Base-by-base conservation (phyloP, 164 flowering plant species). In the Dillenia turbinata region DNA sequence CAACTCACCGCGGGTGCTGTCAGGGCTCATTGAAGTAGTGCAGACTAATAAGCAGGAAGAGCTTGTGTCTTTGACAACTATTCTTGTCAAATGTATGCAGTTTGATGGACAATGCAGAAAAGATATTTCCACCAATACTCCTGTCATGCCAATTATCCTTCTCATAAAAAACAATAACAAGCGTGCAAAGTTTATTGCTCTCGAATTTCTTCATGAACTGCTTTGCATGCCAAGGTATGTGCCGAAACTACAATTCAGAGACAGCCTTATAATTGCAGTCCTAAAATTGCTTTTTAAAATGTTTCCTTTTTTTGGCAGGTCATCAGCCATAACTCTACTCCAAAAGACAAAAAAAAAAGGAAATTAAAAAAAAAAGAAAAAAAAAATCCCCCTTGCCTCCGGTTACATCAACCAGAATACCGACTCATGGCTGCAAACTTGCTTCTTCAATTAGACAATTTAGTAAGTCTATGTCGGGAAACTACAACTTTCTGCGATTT, bases 191-290 rank as follows among this genome's bases (percentile, higher is more conserved):
- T 60, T 68, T 26, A 64, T 64, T 14, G 88, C 85, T 12, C 80
- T 89, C 14, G 84, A 83, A 54, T 81, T 84, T 60, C 84, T 87
- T 45, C 81, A 84, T 74, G 93, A 89, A 73, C 59, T 89, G 44
- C 85, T 85, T 52, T 55, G 74, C 45, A 68, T 84, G 52, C 96
- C 96, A 69, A 56, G 93, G 96, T 89, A 83, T 46, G 73, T 60
- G 44, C 48, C 50, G 45, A 24, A 57, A 15, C 60, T 43, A 59
- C 49, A 48, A 45, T 33, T 48, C 15, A 47, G 45, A 8, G 24
- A 43, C 15, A 17, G 47, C 17, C 19, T 61, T 62, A 33, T 4
- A 33, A 33, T 33, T 33, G 16, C 12, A 13, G 12, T 47, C 12
- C 48, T 69, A 17, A 56, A 6, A 63, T 59, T 52, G 40, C 40